Conservation (phyloP, 371 early-diverging fungal species). For the Mucor velutinosus region DNA sequence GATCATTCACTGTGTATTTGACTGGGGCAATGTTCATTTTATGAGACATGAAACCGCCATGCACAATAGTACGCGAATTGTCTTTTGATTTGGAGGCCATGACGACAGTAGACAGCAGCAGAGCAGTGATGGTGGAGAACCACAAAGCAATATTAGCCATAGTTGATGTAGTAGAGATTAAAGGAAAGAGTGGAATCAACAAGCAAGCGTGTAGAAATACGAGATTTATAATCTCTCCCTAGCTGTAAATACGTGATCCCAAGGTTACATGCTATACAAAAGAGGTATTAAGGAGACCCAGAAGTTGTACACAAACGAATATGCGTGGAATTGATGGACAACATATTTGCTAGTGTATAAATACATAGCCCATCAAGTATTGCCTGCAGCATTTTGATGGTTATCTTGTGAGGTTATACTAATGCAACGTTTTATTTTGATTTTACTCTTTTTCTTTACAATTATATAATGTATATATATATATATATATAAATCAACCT, state of each 20-base stretch:
- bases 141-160: not conserved
- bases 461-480: too few species aligned
- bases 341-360: not conserved
- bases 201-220: too few species aligned
- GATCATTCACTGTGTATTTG: not conserved
- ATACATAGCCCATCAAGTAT: not conserved
- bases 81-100: not conserved
- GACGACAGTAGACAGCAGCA: not conserved
- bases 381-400: not conserved
- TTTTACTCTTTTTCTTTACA: not conserved
- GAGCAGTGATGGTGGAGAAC: not conserved
- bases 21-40: not conserved
- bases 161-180: not conserved
- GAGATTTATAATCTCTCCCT: not conserved
- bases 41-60: not conserved
- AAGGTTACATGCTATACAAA: not conserved
- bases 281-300: not conserved
- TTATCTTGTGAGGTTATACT: not conserved
- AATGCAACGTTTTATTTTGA: not conserved
- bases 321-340: not conserved
- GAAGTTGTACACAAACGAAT: not conserved
- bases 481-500: not conserved
- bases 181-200: not conserved
- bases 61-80: not conserved
- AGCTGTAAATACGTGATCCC: not conserved